These are phyloP conservation scores for Chytriomyces sp. DNA, from an alignment of 192 early-diverging fungal species.

Conservation along the genomic window DNA sequence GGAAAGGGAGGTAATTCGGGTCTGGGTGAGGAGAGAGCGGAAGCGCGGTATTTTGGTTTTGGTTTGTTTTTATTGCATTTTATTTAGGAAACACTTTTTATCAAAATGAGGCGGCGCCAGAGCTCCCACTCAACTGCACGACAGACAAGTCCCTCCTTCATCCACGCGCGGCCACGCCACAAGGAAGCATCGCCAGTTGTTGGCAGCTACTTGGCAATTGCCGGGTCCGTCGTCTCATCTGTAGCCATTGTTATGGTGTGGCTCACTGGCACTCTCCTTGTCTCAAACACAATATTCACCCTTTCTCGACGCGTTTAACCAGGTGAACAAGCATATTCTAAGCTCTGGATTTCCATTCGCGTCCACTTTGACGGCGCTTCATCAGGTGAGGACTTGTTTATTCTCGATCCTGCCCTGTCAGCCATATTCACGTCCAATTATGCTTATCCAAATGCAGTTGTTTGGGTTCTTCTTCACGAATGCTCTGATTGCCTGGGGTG, in stretches of 20 bases:
- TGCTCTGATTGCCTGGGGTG: slow-evolving; percentile 7
- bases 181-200: not conserved
- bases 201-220: slow-evolving; percentile 12
- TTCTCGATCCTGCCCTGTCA: not conserved
- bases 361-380: slow-evolving; percentile 23
- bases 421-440: not conserved
- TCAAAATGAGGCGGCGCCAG: too few relatives aligned
- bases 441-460: not conserved
- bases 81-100: too few relatives aligned
- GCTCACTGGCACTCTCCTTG: not conserved
- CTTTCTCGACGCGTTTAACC: not conserved
- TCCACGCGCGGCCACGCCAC: too few relatives aligned
- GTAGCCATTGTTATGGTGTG: slow-evolving; percentile 32
- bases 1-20: too few relatives aligned
- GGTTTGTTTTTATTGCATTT: too few relatives aligned
- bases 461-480: slow-evolving; percentile 22
- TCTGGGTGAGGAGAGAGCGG: too few relatives aligned
- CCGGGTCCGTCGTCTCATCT: slow-evolving; percentile 27
- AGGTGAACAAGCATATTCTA: slow-evolving; percentile 32
- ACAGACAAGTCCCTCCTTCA: too few relatives aligned
- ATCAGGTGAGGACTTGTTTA: not conserved
- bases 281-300: not conserved
- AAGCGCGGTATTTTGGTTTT: too few relatives aligned
- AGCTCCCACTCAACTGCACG: too few relatives aligned
- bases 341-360: slow-evolving; percentile 26